A percentile compares a stretch with the other conserved stretches of the same genome.
Conservation (phyloP, 768 basidiomycete genomes). For the Austroboletus eburneus region DNA sequence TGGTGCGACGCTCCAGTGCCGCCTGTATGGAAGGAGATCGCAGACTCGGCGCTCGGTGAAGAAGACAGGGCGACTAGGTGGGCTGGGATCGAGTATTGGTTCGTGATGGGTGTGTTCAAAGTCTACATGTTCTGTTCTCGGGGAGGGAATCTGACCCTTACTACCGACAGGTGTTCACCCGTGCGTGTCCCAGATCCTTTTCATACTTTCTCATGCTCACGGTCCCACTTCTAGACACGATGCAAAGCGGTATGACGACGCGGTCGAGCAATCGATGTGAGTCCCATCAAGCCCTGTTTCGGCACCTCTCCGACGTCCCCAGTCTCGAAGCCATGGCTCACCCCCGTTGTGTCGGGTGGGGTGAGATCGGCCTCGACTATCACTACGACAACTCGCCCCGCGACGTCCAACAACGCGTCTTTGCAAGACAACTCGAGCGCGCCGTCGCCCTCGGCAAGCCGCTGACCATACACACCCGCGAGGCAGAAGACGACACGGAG, state of each 20-base stretch:
- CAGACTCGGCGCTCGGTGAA: slow-evolving; percentile 58
- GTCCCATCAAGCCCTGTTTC: slow-evolving; percentile 16
- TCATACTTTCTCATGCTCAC: no score
- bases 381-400: slow-evolving; percentile 79
- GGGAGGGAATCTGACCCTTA: no score
- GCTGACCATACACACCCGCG: slow-evolving; percentile 81
- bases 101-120: slow-evolving; percentile 75
- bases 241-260: slow-evolving; percentile 63
- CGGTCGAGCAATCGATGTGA: slow-evolving; percentile 65
- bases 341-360: slow-evolving; percentile 82
- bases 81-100: slow-evolving; percentile 75
- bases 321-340: slow-evolving; percentile 75
- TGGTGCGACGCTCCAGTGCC: slow-evolving; percentile 83
- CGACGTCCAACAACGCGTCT: slow-evolving; percentile 60
- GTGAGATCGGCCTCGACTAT: slow-evolving; percentile 85
- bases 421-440: slow-evolving; percentile 61
- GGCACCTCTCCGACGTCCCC: background rate
- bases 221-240: slow-evolving; percentile 69
- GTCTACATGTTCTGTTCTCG: no score
- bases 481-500: slow-evolving; percentile 82
- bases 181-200: slow-evolving; percentile 38
- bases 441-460: slow-evolving; percentile 72
- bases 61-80: slow-evolving; percentile 49
- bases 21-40: slow-evolving; percentile 61
- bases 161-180: slow-evolving; percentile 66